phyloP scores from a whole-genome alignment of 208 protist genomes.

The Tritrichomonas musculus region DNA sequence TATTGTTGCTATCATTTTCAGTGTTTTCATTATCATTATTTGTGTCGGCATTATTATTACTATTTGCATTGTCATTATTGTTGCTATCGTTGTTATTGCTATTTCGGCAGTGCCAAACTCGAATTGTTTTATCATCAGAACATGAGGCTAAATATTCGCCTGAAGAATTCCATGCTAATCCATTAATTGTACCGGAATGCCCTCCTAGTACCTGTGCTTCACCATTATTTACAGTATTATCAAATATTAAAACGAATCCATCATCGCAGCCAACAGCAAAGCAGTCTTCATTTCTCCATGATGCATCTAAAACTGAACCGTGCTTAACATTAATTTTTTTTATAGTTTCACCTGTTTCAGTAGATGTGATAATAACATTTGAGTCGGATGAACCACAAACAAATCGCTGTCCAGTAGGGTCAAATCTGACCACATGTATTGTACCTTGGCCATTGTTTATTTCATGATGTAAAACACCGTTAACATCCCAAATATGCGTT shows the following conservation, averaged over 20 bases:
- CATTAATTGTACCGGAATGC: neutral
- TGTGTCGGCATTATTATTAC: too few relatives aligned
- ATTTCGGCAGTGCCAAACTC: neutral
- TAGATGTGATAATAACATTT: neutral
- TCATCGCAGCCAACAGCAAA: conserved; percentile 21
- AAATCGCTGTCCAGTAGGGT: neutral
- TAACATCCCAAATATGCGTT: neutral
- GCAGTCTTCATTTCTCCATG: neutral
- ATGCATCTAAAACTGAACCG: neutral
- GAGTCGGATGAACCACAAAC: neutral
- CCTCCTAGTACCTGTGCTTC: neutral
- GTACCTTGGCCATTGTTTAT: neutral
- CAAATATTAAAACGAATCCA: neutral
- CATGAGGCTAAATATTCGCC: neutral
- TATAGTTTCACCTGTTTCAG: neutral
- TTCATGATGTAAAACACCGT: neutral
- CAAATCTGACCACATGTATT: neutral
- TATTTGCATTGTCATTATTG: too few relatives aligned
- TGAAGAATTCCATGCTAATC: neutral
- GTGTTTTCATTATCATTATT: neutral
- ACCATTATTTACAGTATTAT: neutral
- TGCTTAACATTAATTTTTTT: neutral
- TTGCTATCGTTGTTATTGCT: too few relatives aligned
- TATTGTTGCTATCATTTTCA: too few relatives aligned
- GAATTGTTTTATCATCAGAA: neutral